Conservation (phyloP, 345 rosid genomes). For the Mangifera indica region DNA sequence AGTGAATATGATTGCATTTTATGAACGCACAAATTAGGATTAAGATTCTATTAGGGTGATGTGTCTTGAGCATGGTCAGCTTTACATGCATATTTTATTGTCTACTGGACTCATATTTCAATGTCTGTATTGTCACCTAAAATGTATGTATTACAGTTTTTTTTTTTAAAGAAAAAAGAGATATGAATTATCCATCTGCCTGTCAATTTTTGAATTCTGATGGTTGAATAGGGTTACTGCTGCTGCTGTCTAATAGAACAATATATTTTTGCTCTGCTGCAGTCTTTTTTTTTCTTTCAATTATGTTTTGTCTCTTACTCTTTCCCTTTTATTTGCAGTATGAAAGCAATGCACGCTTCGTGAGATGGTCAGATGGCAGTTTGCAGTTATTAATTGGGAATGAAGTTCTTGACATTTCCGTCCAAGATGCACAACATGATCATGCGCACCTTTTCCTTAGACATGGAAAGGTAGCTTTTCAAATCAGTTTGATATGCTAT, state of each 20-base stretch:
- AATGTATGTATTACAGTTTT: background rate
- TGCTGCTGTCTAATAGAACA: background rate
- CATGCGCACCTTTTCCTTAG: slow-evolving; percentile 91
- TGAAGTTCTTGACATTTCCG: slow-evolving; percentile 97
- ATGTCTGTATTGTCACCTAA: background rate
- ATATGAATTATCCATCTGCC: background rate
- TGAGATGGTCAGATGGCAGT: slow-evolving; percentile 99
- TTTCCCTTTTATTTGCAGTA: slow-evolving; percentile 44
- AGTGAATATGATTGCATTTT: background rate
- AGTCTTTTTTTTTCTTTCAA: background rate
- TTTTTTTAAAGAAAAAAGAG: background rate
- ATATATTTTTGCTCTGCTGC: background rate
- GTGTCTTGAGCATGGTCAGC: background rate
- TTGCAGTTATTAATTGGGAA: slow-evolving; percentile 90
- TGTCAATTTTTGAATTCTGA: background rate
- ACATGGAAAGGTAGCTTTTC: slow-evolving; percentile 75
- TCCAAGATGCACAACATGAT: slow-evolving; percentile 88
- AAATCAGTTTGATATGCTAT: slow-evolving; percentile 16
- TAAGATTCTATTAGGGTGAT: too few species aligned
- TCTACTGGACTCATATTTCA: background rate
- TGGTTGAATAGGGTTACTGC: background rate
- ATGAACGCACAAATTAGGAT: background rate
- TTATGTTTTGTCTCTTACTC: slow-evolving; percentile 15
- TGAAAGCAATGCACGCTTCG: slow-evolving; percentile 98
- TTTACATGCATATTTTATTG: background rate